These are phyloP conservation scores for Pisolithus thermaeus DNA, from an alignment of 1,284 basidiomycete species.

Conservation along the genomic window DNA sequence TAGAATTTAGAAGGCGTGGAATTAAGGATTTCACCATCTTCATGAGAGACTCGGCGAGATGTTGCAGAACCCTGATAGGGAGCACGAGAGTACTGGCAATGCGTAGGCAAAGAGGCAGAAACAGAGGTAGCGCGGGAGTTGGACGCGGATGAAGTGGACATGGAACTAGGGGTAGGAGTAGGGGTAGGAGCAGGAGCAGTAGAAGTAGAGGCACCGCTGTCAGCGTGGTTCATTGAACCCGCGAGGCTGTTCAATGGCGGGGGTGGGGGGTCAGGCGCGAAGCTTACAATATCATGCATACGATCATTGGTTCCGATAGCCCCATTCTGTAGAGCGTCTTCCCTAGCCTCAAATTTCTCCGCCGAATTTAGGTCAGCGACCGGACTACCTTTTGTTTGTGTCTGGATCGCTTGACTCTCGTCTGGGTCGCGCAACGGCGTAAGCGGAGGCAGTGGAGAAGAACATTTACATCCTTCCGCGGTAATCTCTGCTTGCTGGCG, in stretches of 20 bases:
- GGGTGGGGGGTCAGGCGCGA: conserved; percentile 28
- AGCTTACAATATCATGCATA: conserved; percentile 21
- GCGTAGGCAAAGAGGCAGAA: conserved; percentile 3
- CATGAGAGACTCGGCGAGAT: conserved; percentile 33
- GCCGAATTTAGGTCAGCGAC: conserved; percentile 15
- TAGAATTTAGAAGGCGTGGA: conserved; percentile 31
- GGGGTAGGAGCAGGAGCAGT: conserved; percentile 16
- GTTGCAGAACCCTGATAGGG: conserved; percentile 7
- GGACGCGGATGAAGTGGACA: neutral
- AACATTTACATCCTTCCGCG: neutral
- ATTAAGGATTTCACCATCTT: conserved; percentile 52
- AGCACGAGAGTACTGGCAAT: neutral
- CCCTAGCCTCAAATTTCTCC: conserved; percentile 31
- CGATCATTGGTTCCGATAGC: conserved; percentile 15
- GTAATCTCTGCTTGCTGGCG: neutral
- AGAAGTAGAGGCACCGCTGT: conserved; percentile 14
- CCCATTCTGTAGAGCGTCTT: conserved; percentile 19
- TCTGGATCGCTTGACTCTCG: conserved; percentile 7
- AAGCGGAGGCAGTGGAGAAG: conserved; percentile 2
- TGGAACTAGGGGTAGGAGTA: conserved; percentile 18
- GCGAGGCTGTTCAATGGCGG: conserved; percentile 27
- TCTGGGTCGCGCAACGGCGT: conserved; percentile 2
- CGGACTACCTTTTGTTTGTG: conserved; percentile 4
- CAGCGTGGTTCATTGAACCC: conserved; percentile 8
- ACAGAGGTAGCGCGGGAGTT: neutral